These are phyloP conservation scores for Aureobasidium sp. DNA, from an alignment of 2,329 filamentous ascomycete species.

Conservation along the genomic window DNA sequence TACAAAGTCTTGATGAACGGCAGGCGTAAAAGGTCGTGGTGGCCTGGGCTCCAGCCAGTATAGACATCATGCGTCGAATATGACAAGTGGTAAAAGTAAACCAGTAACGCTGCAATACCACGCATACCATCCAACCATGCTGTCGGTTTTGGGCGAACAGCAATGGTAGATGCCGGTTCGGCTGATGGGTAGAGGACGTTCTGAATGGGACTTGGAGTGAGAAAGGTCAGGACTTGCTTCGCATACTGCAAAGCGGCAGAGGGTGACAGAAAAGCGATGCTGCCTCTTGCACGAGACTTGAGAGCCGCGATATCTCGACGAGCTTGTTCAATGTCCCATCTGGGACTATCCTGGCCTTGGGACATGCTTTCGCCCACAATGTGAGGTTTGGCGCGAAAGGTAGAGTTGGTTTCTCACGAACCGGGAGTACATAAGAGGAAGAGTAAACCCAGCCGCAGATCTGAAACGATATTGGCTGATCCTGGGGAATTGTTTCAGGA, in stretches of 20 bases:
- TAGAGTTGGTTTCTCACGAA: not conserved
- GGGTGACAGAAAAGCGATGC: not conserved
- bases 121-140: conserved; percentile 22
- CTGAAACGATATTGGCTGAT: not conserved
- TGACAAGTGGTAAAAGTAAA: conserved; percentile 20
- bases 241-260: not conserved
- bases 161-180: not conserved
- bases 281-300: not conserved
- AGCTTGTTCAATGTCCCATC: not conserved
- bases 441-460: not conserved
- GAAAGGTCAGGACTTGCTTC: not conserved
- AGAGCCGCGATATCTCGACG: not conserved
- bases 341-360: not conserved
- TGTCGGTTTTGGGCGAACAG: conserved; percentile 1
- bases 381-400: not conserved
- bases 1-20: conserved; percentile 50
- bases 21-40: conserved; percentile 35
- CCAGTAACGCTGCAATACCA: conserved; percentile 20
- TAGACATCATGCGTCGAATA: conserved; percentile 8
- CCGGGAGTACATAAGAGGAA: not conserved
- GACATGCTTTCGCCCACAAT: not conserved
- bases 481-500: not conserved
- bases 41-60: conserved; percentile 14
- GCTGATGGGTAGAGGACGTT: not conserved
- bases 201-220: not conserved